Conservation (phyloP, 257 asterid genomes). For the Capsicum baccatum region DNA sequence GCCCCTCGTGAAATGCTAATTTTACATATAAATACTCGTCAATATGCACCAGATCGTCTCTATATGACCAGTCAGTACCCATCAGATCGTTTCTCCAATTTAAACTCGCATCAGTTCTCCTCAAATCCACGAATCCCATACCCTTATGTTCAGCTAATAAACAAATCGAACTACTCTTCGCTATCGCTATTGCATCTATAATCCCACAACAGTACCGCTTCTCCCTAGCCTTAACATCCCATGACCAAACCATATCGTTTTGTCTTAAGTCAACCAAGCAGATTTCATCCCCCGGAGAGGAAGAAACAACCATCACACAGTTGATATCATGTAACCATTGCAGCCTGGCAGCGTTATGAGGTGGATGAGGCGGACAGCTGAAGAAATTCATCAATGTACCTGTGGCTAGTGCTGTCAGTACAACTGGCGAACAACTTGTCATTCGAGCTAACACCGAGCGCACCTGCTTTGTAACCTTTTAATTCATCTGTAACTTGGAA, state of each 20-base stretch:
- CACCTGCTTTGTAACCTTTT: constrained; percentile 45
- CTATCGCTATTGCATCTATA: constrained; percentile 81
- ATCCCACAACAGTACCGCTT: background rate
- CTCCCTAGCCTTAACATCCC: constrained; percentile 60
- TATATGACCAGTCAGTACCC: constrained; percentile 47
- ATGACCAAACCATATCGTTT: constrained; percentile 74
- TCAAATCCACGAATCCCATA: constrained; percentile 80
- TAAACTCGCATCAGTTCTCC: constrained; percentile 33
- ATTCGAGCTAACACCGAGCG: no score
- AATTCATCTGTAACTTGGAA: constrained; percentile 56
- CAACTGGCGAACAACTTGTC: no score
- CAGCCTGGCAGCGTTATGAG: background rate
- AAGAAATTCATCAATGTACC: constrained; percentile 36
- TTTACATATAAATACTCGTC: constrained; percentile 65
- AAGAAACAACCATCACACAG: constrained; percentile 52
- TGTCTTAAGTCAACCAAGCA: constrained; percentile 74
- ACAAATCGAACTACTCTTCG: constrained; percentile 63
- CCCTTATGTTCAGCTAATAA: constrained; percentile 77
- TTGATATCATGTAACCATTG: constrained; percentile 67
- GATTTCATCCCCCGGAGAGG: constrained; percentile 73
- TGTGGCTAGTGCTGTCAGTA: no score
- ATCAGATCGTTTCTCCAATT: constrained; percentile 45
- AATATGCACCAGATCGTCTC: constrained; percentile 46
- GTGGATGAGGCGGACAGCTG: background rate
- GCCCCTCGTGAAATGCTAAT: constrained; percentile 76